Evolutionary conservation across 805 yeast species (phyloP).

Genomic region (Candida nemodendra): DNA sequence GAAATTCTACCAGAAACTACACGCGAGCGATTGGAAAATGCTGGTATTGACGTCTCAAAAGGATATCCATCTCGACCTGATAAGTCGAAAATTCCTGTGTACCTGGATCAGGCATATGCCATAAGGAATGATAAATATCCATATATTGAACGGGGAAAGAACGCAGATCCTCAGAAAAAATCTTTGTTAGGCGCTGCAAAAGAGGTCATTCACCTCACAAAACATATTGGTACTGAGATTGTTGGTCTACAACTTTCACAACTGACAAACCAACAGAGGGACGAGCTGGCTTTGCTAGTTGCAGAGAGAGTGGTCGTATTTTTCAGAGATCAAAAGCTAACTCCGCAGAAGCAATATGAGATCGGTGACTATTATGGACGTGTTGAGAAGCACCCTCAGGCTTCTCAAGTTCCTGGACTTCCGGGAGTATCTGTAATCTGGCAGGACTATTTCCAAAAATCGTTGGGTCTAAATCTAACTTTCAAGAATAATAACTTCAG

Average conservation of each 20-base stretch:
- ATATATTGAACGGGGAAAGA: constrained; percentile 35
- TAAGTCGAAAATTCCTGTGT: constrained; percentile 34
- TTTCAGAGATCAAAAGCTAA: constrained; percentile 46
- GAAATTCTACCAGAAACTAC: constrained; percentile 30
- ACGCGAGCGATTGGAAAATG: constrained; percentile 33
- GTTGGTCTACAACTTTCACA: constrained; percentile 45
- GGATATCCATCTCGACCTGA: constrained; percentile 43
- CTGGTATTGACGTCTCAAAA: constrained; percentile 36
- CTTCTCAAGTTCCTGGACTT: constrained; percentile 35
- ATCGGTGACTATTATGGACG: constrained; percentile 47
- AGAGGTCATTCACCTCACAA: constrained; percentile 43
- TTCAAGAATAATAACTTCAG: constrained; percentile 24
- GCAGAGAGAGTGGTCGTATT: constrained; percentile 53
- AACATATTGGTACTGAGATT: constrained; percentile 49
- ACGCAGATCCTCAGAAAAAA: constrained; percentile 42
- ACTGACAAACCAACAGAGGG: constrained; percentile 42
- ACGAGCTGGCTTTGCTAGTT: constrained; percentile 46
- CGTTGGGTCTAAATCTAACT: constrained; percentile 19
- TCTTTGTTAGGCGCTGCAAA: constrained; percentile 41
- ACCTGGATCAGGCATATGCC: constrained; percentile 39
- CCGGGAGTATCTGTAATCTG: constrained; percentile 42
- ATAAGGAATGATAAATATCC: constrained; percentile 36
- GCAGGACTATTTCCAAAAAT: constrained; percentile 36
- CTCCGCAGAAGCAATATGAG: constrained; percentile 43
- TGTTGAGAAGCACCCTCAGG: constrained; percentile 39